Conservation (phyloP, 176 grass and related monocot species). For the Canna indica region DNA sequence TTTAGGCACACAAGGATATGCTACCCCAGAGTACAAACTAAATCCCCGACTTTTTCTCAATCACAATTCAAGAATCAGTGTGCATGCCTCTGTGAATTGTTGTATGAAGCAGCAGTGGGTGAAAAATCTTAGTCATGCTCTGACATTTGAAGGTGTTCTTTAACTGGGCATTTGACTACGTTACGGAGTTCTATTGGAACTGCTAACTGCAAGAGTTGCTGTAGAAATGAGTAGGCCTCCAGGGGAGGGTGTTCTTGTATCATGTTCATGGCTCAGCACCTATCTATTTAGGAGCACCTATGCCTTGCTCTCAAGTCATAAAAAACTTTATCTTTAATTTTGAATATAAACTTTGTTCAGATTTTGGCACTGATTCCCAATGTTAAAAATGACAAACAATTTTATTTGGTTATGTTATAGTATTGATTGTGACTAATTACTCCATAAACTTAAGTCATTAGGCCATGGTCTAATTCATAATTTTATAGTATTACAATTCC, state of each 20-base stretch:
- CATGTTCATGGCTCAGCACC: conserved; percentile 73
- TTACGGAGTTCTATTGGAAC: conserved; percentile 81
- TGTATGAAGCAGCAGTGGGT: too few species aligned
- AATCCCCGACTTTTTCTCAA: background rate
- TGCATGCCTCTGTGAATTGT: too few species aligned
- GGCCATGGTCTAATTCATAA: too few species aligned
- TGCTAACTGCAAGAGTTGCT: conserved; percentile 65
- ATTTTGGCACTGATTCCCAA: too few species aligned
- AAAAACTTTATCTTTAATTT: background rate
- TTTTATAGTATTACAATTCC: too few species aligned
- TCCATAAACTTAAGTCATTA: too few species aligned
- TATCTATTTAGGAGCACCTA: background rate
- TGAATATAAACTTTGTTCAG: too few species aligned
- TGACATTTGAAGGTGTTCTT: conserved; percentile 43
- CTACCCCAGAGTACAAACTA: conserved; percentile 59
- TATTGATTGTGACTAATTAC: too few species aligned
- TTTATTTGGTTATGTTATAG: too few species aligned
- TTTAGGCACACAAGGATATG: conserved; percentile 80
- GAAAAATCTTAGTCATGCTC: too few species aligned
- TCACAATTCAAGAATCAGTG: background rate
- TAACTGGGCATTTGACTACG: conserved; percentile 81
- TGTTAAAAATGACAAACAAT: too few species aligned
- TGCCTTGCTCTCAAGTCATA: too few species aligned
- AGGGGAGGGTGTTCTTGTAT: conserved; percentile 80
- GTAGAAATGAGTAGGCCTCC: conserved; percentile 58